Base-by-base conservation (phyloP, 352 stramenopile genomes). In the Globisporangium sylvaticum region DNA sequence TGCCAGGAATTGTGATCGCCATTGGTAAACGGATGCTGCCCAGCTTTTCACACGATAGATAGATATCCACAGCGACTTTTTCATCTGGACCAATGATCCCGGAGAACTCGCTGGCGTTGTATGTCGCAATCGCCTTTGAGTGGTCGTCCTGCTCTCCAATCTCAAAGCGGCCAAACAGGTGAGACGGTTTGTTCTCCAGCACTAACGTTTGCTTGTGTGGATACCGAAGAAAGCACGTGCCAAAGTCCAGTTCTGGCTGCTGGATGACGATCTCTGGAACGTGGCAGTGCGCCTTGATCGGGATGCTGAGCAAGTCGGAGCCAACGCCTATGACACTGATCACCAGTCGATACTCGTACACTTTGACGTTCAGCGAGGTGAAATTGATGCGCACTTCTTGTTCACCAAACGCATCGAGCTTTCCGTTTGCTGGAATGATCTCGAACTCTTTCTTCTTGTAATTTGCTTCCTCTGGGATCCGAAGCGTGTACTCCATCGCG, bases 271-370 rank as follows among this genome's bases (percentile, higher is more conserved):
- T 70, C 12, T 97, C 84, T 0, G 91, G 89, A 12, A 97, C 89
- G 44, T 91, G 79, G 48, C 93, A 98, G 54, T 97, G 87, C 5
- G 95, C 96, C 9, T 73, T 74, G 18, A 98, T 75, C 15, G 96
- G 95, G 25, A 98, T 80, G 34, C 76, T 93, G 18, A 98, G 72
- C 32, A 98, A 73, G 57, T 91, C 86, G 3, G 92, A 84, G 6
- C 90, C 91, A n/a, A 98, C 92, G 12, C 87, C 88, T 1, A 89
- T 79, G 44, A 98, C 90, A 54, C 95, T 93, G 24, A 98, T 88
- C 0, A 95, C 89, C 39, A 98, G 76, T 2, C 87, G 85, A 67
- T 97, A 97, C 34, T 98, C 90, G 73, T 98, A 98, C 10, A 66
- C 55, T 68, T 98, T 98, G 44, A 98, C 85, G 15, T 91, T 95